A percentile compares a stretch with the other conserved stretches of the same genome.
Conservation (phyloP, 1,139 yeast genomes). For the Yamadazyma diospyri region DNA sequence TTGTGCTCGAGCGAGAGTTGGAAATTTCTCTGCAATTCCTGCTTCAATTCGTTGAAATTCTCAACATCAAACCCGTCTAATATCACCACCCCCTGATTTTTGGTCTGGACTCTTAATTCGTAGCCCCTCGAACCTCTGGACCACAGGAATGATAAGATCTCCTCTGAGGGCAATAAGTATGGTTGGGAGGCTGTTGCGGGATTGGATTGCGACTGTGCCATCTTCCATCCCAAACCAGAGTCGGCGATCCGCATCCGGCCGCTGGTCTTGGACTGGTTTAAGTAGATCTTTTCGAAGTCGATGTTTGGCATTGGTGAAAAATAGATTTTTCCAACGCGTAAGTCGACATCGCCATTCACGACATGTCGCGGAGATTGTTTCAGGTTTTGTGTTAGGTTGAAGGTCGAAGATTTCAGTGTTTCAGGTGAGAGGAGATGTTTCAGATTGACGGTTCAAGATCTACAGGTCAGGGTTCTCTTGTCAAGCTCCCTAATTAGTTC, state of each 20-base stretch:
- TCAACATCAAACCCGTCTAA: conserved; percentile 88
- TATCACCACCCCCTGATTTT: conserved; percentile 79
- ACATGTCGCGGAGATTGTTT: conserved; percentile 1
- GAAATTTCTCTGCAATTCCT: conserved; percentile 78
- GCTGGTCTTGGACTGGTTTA: conserved; percentile 76
- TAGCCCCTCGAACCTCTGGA: conserved; percentile 91
- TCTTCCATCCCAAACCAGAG: conserved; percentile 97
- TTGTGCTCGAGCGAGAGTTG: conserved; percentile 67
- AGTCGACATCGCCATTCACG: conserved; percentile 1
- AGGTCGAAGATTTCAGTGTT: too few species aligned
- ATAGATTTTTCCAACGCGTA: conserved; percentile 5
- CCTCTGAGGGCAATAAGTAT: conserved; percentile 80
- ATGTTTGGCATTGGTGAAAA: conserved; percentile 36
- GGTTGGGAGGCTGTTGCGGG: conserved; percentile 55
- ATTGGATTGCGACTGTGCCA: conserved; percentile 27
- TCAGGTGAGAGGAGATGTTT: too few species aligned
- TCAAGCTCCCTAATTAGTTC: too few species aligned
- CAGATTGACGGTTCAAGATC: too few species aligned
- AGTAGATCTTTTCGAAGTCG: conserved; percentile 81
- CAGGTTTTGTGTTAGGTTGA: too few species aligned
- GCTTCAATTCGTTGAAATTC: conserved; percentile 77
- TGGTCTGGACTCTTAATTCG: conserved; percentile 85
- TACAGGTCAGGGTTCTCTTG: too few species aligned
- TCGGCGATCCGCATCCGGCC: conserved; percentile 95
- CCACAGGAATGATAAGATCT: conserved; percentile 80